These are phyloP conservation scores for Kernera saxatilis DNA, from an alignment of 345 rosid species.

Conservation along the genomic window DNA sequence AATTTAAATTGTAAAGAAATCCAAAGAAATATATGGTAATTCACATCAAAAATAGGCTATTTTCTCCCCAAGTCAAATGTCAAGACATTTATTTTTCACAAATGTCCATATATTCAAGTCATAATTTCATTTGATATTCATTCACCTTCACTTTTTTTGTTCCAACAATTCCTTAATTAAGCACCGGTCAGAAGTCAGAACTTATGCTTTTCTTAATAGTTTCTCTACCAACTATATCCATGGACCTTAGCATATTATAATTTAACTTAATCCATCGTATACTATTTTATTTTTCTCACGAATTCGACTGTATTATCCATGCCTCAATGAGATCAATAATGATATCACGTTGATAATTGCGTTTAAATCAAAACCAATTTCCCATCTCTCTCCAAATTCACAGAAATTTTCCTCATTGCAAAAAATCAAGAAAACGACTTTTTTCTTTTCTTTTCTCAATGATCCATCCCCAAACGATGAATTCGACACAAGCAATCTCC, in stretches of 20 bases:
- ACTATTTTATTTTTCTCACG: neutral
- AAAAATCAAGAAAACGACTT: neutral
- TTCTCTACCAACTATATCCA: neutral
- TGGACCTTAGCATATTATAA: neutral
- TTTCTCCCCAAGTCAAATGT: neutral
- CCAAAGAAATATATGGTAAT: neutral
- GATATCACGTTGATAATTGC: constrained; percentile 14
- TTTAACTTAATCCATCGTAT: neutral
- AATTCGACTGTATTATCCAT: neutral
- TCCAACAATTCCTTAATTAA: neutral
- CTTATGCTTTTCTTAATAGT: neutral
- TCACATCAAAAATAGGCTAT: neutral
- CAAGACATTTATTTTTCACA: neutral
- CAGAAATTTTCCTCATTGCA: neutral
- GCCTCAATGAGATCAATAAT: constrained; percentile 17
- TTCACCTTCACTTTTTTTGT: neutral
- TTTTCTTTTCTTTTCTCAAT: neutral
- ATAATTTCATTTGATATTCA: too few species aligned
- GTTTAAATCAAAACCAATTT: neutral
- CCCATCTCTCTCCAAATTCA: neutral
- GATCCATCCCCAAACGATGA: neutral
- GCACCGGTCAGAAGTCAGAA: neutral
- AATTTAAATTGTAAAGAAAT: neutral
- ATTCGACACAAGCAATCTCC: constrained; percentile 1
- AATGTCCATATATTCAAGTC: neutral